Conservation (phyloP, 257 asterid genomes). For the Solanum neorickii region DNA sequence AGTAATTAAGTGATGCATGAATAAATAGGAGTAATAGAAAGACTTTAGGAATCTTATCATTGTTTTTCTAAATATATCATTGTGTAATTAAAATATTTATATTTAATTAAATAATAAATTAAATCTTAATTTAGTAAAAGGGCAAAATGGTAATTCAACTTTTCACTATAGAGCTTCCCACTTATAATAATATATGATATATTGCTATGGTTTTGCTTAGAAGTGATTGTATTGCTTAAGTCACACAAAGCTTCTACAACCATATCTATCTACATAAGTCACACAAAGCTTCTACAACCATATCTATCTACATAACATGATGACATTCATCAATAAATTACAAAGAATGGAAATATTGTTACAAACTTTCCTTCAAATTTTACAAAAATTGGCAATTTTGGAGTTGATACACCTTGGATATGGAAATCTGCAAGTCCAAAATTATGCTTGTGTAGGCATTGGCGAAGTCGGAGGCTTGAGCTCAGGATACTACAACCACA, state of each 20-base stretch:
- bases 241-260: not conserved
- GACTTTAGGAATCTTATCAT: too few species aligned
- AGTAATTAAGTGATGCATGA: too few species aligned
- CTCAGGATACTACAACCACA: slow-evolving; percentile 72
- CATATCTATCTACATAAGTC: not conserved
- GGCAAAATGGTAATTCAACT: too few species aligned
- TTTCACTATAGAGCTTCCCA: too few species aligned
- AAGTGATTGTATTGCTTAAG: not conserved
- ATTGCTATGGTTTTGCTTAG: not conserved
- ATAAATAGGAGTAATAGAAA: too few species aligned
- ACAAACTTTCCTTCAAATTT: not conserved
- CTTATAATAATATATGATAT: too few species aligned
- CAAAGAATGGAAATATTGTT: not conserved
- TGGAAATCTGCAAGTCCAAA: not conserved
- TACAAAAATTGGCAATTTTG: not conserved
- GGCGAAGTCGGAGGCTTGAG: slow-evolving; percentile 92
- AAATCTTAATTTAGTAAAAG: too few species aligned
- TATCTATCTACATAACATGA: not conserved
- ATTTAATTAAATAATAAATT: too few species aligned
- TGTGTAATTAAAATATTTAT: too few species aligned
- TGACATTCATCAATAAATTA: not conserved
- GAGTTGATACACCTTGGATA: not conserved
- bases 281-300: not conserved
- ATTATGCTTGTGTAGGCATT: slow-evolving; percentile 69
- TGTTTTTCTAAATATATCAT: too few species aligned